Evolutionary conservation across 78 protist species (phyloP).

Genomic region (Tieghemostelium lacteum): DNA sequence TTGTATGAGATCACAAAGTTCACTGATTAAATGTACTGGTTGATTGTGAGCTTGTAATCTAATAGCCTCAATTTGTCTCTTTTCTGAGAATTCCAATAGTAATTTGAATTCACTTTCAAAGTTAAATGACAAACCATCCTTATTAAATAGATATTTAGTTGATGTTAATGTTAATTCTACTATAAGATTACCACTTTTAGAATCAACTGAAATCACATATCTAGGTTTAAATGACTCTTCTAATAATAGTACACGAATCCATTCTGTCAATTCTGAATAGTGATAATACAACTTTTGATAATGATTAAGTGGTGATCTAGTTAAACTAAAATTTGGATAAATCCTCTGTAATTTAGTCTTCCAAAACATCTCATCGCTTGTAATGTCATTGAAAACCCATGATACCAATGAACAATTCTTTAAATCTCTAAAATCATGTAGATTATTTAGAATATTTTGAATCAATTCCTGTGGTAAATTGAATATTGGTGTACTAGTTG

Average conservation of each 20-base stretch:
- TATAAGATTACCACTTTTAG: background rate
- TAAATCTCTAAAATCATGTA: conserved; percentile 32
- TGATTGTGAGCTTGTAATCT: conserved; percentile 30
- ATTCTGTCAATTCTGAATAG: conserved; percentile 11
- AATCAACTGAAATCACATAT: background rate
- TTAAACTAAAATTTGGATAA: too few relatives aligned
- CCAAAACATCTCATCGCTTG: conserved; percentile 64
- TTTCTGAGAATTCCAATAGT: conserved; percentile 38
- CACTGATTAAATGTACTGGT: conserved; percentile 6
- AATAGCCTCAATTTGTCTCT: conserved; percentile 9
- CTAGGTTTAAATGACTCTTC: conserved; percentile 73
- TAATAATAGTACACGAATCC: conserved; percentile 44
- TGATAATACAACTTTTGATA: conserved; percentile 31
- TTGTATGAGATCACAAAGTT: conserved; percentile 17
- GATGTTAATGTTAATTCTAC: conserved; percentile 46
- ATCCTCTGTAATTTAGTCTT: conserved; percentile 2
- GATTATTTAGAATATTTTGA: conserved; percentile 14
- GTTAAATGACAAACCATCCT: conserved; percentile 64
- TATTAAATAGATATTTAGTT: conserved; percentile 58
- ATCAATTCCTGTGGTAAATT: conserved; percentile 63
- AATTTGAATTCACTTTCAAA: conserved; percentile 60
- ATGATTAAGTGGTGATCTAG: background rate
- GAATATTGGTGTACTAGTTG: background rate
- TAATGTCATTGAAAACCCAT: conserved; percentile 8
- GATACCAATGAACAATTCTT: conserved; percentile 13